phyloP scores from a whole-genome alignment of 352 stramenopile species.

The Thalassiosira sp. region DNA sequence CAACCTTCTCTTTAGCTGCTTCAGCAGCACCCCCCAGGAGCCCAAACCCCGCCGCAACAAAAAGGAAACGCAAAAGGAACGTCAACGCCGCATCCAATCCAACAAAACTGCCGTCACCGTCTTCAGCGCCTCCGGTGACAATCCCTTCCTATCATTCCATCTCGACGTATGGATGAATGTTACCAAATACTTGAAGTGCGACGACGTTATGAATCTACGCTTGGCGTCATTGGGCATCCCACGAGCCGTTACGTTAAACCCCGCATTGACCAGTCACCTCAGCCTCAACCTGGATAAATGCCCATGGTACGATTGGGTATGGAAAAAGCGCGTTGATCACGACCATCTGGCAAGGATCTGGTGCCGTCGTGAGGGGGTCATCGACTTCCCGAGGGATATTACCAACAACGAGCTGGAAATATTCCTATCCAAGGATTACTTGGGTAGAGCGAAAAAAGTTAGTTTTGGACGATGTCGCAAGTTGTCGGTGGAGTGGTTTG shows the following conservation, averaged over 20 bases:
- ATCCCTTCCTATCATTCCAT: conserved; percentile 28
- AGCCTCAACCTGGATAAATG: conserved; percentile 50
- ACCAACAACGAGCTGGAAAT: conserved; percentile 45
- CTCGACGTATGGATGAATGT: conserved; percentile 40
- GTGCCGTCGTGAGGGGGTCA: conserved; percentile 27
- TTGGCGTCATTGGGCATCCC: conserved; percentile 43
- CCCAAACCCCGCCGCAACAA: background rate
- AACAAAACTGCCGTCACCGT: conserved; percentile 1
- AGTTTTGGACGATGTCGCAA: conserved; percentile 42
- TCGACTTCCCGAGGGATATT: conserved; percentile 40
- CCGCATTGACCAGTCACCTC: conserved; percentile 36
- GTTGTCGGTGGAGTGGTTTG: conserved; percentile 45
- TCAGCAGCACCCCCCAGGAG: background rate
- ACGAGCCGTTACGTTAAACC: conserved; percentile 35
- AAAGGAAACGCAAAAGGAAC: background rate
- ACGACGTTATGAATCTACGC: conserved; percentile 40
- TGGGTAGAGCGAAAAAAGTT: conserved; percentile 15
- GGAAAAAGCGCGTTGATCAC: conserved; percentile 39
- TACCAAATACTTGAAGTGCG: conserved; percentile 25
- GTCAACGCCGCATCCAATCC: conserved; percentile 2
- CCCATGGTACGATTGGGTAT: conserved; percentile 47
- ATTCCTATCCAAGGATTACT: conserved; percentile 44
- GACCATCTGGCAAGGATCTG: conserved; percentile 36
- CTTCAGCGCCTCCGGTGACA: background rate
- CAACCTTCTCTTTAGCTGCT: background rate